These are phyloP conservation scores for Lantana camara DNA, from an alignment of 257 asterid species.

Conservation along the genomic window DNA sequence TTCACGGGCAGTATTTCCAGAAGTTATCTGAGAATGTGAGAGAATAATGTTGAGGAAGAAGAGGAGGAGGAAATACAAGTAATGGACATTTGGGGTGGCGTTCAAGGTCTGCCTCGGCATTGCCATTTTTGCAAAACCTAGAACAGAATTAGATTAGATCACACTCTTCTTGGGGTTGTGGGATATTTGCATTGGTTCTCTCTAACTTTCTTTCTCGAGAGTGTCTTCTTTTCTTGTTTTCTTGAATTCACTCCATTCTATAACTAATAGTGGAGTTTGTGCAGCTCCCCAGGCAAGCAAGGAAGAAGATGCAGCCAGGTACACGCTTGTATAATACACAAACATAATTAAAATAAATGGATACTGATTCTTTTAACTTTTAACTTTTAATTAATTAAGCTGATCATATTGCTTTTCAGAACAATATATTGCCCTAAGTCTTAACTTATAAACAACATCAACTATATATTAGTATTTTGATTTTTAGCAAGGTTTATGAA, in stretches of 20 bases:
- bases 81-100: conserved; percentile 35
- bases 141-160: conserved; percentile 21
- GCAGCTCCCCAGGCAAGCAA: conserved; percentile 37
- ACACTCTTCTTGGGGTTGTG: conserved; percentile 32
- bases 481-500: too few relatives aligned
- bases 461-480: too few relatives aligned
- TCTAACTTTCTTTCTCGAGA: conserved; percentile 20
- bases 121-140: conserved; percentile 53
- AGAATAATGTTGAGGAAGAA: conserved; percentile 30
- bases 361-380: too few relatives aligned
- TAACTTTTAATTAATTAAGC: too few relatives aligned
- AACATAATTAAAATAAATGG: too few relatives aligned
- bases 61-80: conserved; percentile 32
- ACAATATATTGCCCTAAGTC: too few relatives aligned
- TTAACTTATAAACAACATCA: too few relatives aligned
- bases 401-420: neutral
- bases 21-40: conserved; percentile 19
- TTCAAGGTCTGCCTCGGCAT: conserved; percentile 72
- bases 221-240: neutral
- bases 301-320: neutral
- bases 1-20: conserved; percentile 36
- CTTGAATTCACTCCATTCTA: conserved; percentile 23
- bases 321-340: too few relatives aligned
- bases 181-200: conserved; percentile 47
- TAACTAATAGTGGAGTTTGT: conserved; percentile 8